Percentiles rank a stretch among this genome's conserved stretches.
phyloP scores from a whole-genome alignment of 208 protist species.

The Strigomonas culicis region DNA sequence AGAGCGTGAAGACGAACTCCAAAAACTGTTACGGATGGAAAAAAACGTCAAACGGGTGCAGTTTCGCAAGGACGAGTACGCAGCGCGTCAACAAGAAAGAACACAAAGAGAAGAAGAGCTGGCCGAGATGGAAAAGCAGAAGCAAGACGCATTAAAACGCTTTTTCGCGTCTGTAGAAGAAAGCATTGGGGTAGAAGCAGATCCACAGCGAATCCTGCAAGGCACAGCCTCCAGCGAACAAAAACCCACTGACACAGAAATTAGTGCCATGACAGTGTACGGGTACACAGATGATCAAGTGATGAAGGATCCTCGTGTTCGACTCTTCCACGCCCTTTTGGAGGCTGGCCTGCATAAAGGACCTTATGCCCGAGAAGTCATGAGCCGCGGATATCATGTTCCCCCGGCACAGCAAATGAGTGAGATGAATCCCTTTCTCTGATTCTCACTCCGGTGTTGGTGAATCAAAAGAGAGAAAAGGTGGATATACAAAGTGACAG shows the following conservation, averaged over 20 bases:
- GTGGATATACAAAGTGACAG: too few species aligned
- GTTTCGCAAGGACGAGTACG: slow-evolving; percentile 42
- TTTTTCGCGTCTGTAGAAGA: slow-evolving; percentile 73
- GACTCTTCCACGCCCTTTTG: slow-evolving; percentile 69
- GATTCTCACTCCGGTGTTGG: slow-evolving; percentile 8
- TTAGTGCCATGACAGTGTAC: not conserved
- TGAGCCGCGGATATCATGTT: slow-evolving; percentile 51
- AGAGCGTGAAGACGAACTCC: slow-evolving; percentile 30
- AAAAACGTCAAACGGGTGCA: slow-evolving; percentile 55
- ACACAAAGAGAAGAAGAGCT: slow-evolving; percentile 39
- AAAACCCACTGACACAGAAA: not conserved
- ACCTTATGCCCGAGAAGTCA: slow-evolving; percentile 67
- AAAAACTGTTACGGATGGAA: slow-evolving; percentile 32
- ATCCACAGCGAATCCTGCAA: slow-evolving; percentile 51
- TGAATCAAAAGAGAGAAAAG: too few species aligned
- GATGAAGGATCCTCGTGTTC: slow-evolving; percentile 78
- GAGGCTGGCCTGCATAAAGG: slow-evolving; percentile 77
- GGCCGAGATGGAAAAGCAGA: slow-evolving; percentile 33
- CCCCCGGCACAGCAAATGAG: slow-evolving; percentile 64
- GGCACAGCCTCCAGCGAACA: slow-evolving; percentile 48
- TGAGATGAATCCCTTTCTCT: slow-evolving; percentile 65
- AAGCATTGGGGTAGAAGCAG: slow-evolving; percentile 54
- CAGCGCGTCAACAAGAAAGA: slow-evolving; percentile 28
- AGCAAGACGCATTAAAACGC: slow-evolving; percentile 45
- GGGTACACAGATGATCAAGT: slow-evolving; percentile 76